Percentiles rank a stretch among this genome's conserved stretches.
Conservation (phyloP, 1,139 yeast species). For the Kodamaea ohmeri region DNA sequence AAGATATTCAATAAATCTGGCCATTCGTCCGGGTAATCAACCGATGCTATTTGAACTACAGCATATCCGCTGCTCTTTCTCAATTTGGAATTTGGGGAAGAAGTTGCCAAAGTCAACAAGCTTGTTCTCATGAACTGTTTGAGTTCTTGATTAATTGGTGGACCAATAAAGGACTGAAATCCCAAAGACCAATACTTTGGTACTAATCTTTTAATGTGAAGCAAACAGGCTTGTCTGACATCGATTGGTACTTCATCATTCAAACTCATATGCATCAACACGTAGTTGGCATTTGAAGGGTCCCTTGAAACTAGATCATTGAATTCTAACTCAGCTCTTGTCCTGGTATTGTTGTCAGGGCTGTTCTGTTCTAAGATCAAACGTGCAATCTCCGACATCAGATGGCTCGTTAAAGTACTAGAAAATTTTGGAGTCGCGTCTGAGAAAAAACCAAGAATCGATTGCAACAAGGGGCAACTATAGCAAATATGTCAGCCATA, state of each 20-base stretch:
- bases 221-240: slow-evolving; percentile 62
- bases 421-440: slow-evolving; percentile 1
- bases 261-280: slow-evolving; percentile 28
- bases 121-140: slow-evolving; percentile 50
- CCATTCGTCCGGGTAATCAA: slow-evolving; percentile 97
- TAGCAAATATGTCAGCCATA: slow-evolving; percentile 2
- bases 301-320: slow-evolving; percentile 25
- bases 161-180: slow-evolving; percentile 72
- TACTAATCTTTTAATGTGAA: slow-evolving; percentile 67
- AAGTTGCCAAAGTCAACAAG: slow-evolving; percentile 52
- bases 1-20: slow-evolving; percentile 60
- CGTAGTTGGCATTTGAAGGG: slow-evolving; percentile 32
- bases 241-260: slow-evolving; percentile 24
- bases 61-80: slow-evolving; percentile 70
- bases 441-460: background rate
- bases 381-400: slow-evolving; percentile 13
- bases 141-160: slow-evolving; percentile 53
- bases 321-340: slow-evolving; percentile 37
- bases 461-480: background rate
- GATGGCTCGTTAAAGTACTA: background rate
- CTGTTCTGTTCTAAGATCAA: slow-evolving; percentile 35
- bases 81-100: slow-evolving; percentile 56
- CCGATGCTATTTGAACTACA: slow-evolving; percentile 80
- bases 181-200: slow-evolving; percentile 85
- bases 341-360: slow-evolving; percentile 36